Base-by-base conservation (phyloP, 2,329 filamentous ascomycete genomes). In the Sclerotinia borealis region DNA sequence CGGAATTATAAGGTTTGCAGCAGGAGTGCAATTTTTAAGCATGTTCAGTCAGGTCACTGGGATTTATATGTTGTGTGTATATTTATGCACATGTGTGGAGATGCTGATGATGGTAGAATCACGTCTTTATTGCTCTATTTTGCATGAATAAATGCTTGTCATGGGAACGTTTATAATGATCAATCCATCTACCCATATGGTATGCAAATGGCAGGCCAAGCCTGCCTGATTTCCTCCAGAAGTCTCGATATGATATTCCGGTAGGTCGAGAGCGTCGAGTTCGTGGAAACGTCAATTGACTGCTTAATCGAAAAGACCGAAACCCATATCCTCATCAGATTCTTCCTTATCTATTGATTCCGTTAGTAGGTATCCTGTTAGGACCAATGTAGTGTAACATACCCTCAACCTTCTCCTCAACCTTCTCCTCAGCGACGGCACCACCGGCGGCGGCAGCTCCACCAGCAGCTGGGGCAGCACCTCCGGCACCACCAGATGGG, bases 401-500 rank as follows among this genome's bases (percentile, higher is more conserved):
- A 93, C 92, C 86, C 86, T 95, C 85, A 76, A 89, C 85, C 78
- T 91, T 88, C 81, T 89, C 87, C 76, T 83, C 83, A 79, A 87
- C 86, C 76, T 83, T 84, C 72, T 85, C 81, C 68, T 79, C 80
- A 70, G 82, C 85, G 72, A 84, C 86, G 72, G 81, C 87, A 71
- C 80, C 86, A 73, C 80, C 87, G 73, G 81, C 90, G 72, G 81
- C 88, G 72, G 82, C 88, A 74, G 81, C 89, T 76, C 82, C 90
- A 76, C 81, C 89, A 77, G 81, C 86, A 78, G 83, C 84, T 74
- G 82, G 83, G 75, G 81, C 82, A 74, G 83, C 90, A 79, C 84
- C 90, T 77, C 87, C 92, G 76, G 83, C 85, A 80, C 93, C 93
- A 76, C 93, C 95, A 76, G 91, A 92, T 80, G 95, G 93, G 77